Conservation (phyloP, 1,284 basidiomycete species). For the Porogramme epimiltina region DNA sequence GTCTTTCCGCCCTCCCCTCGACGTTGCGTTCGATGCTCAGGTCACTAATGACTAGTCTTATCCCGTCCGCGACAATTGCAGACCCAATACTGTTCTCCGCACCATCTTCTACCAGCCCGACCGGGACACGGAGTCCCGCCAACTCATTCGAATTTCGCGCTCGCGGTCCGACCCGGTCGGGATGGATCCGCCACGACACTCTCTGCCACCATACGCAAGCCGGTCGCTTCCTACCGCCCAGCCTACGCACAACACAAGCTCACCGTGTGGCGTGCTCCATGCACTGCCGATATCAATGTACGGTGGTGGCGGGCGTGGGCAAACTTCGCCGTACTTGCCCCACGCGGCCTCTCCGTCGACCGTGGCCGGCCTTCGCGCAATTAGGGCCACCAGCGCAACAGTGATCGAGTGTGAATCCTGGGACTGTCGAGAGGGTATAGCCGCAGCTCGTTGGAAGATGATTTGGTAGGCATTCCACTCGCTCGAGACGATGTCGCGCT, state of each 20-base stretch:
- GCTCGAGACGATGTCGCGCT: not conserved
- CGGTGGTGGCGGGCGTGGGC: constrained; percentile 16
- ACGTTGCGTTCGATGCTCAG: constrained; percentile 82
- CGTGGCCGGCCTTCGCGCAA: constrained; percentile 26
- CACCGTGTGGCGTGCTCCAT: constrained; percentile 45
- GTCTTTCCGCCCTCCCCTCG: constrained; percentile 78
- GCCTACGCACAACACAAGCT: constrained; percentile 22
- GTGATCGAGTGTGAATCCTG: constrained; percentile 15
- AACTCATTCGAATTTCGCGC: constrained; percentile 49
- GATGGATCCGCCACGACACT: constrained; percentile 21
- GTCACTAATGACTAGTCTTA: constrained; percentile 73
- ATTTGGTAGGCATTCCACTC: too few species aligned
- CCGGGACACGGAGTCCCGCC: too few species aligned
- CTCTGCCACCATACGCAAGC: constrained; percentile 25
- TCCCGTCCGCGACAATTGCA: constrained; percentile 84
- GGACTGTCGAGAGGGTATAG: constrained; percentile 18
- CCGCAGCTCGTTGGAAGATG: constrained; percentile 14
- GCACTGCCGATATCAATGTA: constrained; percentile 34
- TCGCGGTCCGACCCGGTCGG: constrained; percentile 36
- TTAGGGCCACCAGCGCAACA: constrained; percentile 20
- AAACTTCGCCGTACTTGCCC: constrained; percentile 21
- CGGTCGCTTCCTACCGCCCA: constrained; percentile 26
- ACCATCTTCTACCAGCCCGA: constrained; percentile 65
- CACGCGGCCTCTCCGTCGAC: constrained; percentile 48
- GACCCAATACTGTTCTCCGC: constrained; percentile 86